Evolutionary conservation across 2,329 filamentous ascomycete genomes (phyloP).

Genomic region (Xylaria sp.): DNA sequence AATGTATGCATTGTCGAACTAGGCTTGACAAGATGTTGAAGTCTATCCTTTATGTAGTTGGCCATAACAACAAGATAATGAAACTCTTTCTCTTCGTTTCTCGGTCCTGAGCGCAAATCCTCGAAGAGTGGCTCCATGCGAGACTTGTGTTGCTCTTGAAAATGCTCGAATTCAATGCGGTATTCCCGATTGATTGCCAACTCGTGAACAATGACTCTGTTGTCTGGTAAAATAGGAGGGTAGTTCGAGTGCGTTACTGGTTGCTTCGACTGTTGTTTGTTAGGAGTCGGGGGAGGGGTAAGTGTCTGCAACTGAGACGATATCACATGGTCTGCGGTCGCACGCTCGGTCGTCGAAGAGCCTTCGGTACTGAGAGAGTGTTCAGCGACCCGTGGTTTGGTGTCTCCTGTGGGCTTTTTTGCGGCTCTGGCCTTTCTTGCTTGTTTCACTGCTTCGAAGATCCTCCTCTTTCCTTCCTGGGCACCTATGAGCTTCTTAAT

Average conservation of each 20-base stretch:
- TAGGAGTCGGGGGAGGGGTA: constrained; percentile 65
- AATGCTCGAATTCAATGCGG: constrained; percentile 72
- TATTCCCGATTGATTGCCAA: constrained; percentile 83
- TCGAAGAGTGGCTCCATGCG: constrained; percentile 62
- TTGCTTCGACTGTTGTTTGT: constrained; percentile 54
- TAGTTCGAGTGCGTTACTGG: constrained; percentile 54
- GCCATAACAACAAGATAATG: constrained; percentile 77
- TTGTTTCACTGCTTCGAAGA: constrained; percentile 79
- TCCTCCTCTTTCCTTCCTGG: constrained; percentile 76
- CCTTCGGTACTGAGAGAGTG: constrained; percentile 52
- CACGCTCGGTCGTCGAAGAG: constrained; percentile 54
- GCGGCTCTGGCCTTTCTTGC: constrained; percentile 72
- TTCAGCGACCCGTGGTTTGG: constrained; percentile 74
- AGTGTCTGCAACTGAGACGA: constrained; percentile 60
- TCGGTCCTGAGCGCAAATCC: constrained; percentile 73
- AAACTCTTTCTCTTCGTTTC: constrained; percentile 72
- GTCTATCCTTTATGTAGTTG: constrained; percentile 75
- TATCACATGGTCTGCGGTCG: constrained; percentile 54
- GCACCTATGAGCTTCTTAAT: constrained; percentile 82
- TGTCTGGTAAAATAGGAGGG: constrained; percentile 73
- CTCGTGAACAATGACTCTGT: constrained; percentile 81
- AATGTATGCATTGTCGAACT: constrained; percentile 79
- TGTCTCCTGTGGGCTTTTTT: constrained; percentile 76
- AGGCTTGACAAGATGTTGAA: constrained; percentile 76
- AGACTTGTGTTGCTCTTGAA: constrained; percentile 65